phyloP scores from a whole-genome alignment of 169 alveolate species.

The Cryptosporidium meleagridis region DNA sequence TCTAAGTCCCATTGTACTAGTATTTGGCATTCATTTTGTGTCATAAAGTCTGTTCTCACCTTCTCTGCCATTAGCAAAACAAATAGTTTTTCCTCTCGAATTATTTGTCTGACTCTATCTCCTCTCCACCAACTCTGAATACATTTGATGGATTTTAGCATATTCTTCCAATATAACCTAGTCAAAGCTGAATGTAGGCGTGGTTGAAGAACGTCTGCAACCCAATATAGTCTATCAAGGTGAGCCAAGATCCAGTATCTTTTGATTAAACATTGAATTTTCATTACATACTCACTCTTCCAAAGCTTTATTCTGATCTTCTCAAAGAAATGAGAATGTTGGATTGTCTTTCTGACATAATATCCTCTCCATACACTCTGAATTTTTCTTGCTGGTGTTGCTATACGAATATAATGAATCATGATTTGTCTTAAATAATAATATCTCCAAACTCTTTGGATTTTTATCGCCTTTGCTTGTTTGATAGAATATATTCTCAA shows the following conservation, averaged over 20 bases:
- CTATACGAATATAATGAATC: slow-evolving; percentile 60
- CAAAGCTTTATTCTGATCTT: slow-evolving; percentile 47
- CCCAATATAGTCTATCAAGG: slow-evolving; percentile 58
- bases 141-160: slow-evolving; percentile 55
- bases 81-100: slow-evolving; percentile 78
- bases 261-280: slow-evolving; percentile 56
- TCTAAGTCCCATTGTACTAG: slow-evolving; percentile 58
- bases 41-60: slow-evolving; percentile 68
- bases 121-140: slow-evolving; percentile 82
- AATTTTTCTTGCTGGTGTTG: slow-evolving; percentile 73
- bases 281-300: slow-evolving; percentile 54
- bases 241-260: slow-evolving; percentile 73
- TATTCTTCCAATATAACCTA: slow-evolving; percentile 54
- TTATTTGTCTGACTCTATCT: slow-evolving; percentile 76
- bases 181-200: slow-evolving; percentile 61
- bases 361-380: slow-evolving; percentile 81
- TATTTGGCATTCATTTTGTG: slow-evolving; percentile 37
- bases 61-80: slow-evolving; percentile 74
- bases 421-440: slow-evolving; percentile 36
- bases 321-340: slow-evolving; percentile 28
- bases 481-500: slow-evolving; percentile 7
- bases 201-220: slow-evolving; percentile 64
- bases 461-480: slow-evolving; percentile 59
- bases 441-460: slow-evolving; percentile 65
- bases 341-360: slow-evolving; percentile 51